Evolutionary conservation across 306 rosid species (phyloP).

Genomic region (Vigna hirtella): DNA sequence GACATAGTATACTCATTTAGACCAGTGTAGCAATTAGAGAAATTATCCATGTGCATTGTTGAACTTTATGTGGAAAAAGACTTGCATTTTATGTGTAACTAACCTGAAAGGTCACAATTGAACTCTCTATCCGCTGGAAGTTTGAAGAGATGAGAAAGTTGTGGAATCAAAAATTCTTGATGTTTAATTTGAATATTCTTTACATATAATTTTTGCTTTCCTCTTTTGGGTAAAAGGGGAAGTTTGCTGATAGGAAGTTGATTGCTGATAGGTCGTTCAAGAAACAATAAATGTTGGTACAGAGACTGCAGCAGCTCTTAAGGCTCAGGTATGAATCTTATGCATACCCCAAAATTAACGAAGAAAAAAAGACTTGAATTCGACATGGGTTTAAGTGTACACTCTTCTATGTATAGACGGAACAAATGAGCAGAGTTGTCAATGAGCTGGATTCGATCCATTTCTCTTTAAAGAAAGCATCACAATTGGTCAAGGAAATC

Average conservation of each 20-base stretch:
- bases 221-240: slow-evolving; percentile 6
- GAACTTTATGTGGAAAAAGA: slow-evolving; percentile 3
- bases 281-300: slow-evolving; percentile 86
- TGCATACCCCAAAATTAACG: neutral
- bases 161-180: slow-evolving; percentile 1
- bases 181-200: slow-evolving; percentile 40
- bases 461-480: slow-evolving; percentile 89
- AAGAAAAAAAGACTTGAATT: slow-evolving; percentile 11
- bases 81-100: slow-evolving; percentile 29
- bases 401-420: slow-evolving; percentile 69
- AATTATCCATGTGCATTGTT: slow-evolving; percentile 14
- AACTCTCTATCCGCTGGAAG: slow-evolving; percentile 4
- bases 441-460: slow-evolving; percentile 96
- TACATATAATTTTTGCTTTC: slow-evolving; percentile 33
- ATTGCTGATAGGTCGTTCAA: slow-evolving; percentile 70
- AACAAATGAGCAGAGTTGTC: slow-evolving; percentile 97
- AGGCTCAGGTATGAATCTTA: slow-evolving; percentile 76
- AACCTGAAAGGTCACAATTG: slow-evolving; percentile 19
- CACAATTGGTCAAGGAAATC: slow-evolving; percentile 95
- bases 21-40: slow-evolving; percentile 21
- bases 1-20: slow-evolving; percentile 12
- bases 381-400: slow-evolving; percentile 42
- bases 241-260: slow-evolving; percentile 36
- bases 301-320: slow-evolving; percentile 89
- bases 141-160: slow-evolving; percentile 23